Evolutionary conservation across 805 yeast genomes (phyloP), one percentile per base, ranked within the genome.

Genomic region (Myxozyma lipomycoides): DNA sequence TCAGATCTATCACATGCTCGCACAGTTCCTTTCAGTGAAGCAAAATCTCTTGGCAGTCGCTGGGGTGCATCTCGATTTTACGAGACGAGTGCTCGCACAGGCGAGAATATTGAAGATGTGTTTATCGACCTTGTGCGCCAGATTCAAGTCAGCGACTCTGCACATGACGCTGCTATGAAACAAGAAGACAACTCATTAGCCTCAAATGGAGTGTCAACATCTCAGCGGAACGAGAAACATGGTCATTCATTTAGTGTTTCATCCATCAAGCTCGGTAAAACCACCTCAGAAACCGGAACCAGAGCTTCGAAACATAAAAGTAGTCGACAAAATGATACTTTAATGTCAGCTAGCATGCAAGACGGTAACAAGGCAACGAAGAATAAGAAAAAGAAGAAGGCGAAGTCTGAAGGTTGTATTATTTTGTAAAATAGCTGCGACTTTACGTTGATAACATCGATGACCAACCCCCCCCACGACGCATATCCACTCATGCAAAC

Each of bases 131-230:
- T 55, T 4, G 59, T 52, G 17, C 79, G 95, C 65, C 96, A 88
- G 63, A 87, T 90, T 51, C 86, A 84, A 78, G 76, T 89, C 60
- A 82, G 83, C 56, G 95, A 86, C 44, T 65, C 70, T 9, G 63
- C 60, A 7, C 41, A 47, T 26, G 58, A 52, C 43, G 46, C 48
- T 6, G 46, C 43, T 7, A 12, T 35, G 19, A 35, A 15, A 21
- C 6, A 12, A 35, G 38, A 35, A 15, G 19, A 35, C n/a, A 21
- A 35, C 21, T 17, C 15, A 21, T 5, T 6, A 21, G 38, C 38
- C 9, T 35, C 38, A 12, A 35, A 21, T 15, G 12, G 12, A 12
- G 7, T 28, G 32, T 15, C 12, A 15, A 28, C 34, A 15, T 35
- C 38, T 12, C 19, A 35, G 38, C 15, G 38, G 18, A 35, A 10